phyloP scores from a whole-genome alignment of 805 yeast species.

The Clavispora asparagi region DNA sequence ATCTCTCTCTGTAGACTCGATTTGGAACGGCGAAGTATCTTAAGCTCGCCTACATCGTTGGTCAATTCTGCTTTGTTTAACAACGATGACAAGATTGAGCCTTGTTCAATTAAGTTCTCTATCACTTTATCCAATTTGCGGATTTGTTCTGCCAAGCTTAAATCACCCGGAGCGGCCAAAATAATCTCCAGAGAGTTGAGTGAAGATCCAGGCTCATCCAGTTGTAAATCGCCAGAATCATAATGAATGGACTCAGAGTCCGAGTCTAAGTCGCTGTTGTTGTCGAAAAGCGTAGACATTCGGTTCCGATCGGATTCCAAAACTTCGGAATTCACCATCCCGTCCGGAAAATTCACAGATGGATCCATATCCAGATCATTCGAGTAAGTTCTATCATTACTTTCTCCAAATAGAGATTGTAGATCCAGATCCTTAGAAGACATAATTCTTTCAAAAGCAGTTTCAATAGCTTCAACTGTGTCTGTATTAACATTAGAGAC shows the following conservation, averaged over 20 bases:
- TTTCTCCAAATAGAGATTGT: neutral
- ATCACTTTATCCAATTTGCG: slow-evolving; percentile 53
- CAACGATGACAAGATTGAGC: slow-evolving; percentile 59
- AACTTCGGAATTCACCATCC: too few species aligned
- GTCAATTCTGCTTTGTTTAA: slow-evolving; percentile 80
- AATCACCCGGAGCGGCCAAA: slow-evolving; percentile 65
- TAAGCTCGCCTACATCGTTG: slow-evolving; percentile 64
- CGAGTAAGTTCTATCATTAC: neutral
- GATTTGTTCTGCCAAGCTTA: slow-evolving; percentile 64
- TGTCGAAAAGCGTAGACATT: slow-evolving; percentile 30
- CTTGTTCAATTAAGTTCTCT: slow-evolving; percentile 54
- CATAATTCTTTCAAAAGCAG: slow-evolving; percentile 60
- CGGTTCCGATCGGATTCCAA: slow-evolving; percentile 7
- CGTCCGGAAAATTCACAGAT: slow-evolving; percentile 2
- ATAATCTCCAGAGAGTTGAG: slow-evolving; percentile 31
- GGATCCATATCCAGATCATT: slow-evolving; percentile 19
- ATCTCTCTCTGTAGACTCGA: slow-evolving; percentile 65
- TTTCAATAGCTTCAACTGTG: slow-evolving; percentile 59
- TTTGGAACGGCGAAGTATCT: slow-evolving; percentile 63
- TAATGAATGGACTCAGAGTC: slow-evolving; percentile 28
- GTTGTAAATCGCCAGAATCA: slow-evolving; percentile 10
- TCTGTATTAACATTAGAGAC: slow-evolving; percentile 28
- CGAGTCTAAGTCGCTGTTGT: slow-evolving; percentile 26
- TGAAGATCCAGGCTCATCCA: slow-evolving; percentile 7
- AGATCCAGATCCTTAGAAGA: slow-evolving; percentile 8